phyloP scores from a whole-genome alignment of 2,329 filamentous ascomycete species.

The Sporothrix euskadiensis region DNA sequence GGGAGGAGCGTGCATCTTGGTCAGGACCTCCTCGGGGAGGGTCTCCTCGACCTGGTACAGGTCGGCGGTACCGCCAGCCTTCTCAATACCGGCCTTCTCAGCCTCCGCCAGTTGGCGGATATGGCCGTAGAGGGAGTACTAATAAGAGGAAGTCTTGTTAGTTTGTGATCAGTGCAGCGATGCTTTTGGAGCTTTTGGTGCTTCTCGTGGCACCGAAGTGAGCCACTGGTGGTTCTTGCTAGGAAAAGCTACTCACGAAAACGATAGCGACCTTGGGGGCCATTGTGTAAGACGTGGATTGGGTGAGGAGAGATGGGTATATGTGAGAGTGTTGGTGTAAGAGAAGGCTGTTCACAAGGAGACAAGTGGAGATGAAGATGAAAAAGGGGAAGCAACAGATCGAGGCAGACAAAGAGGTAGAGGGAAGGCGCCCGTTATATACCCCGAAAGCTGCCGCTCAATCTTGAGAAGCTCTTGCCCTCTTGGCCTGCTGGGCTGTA shows the following conservation, averaged over 20 bases:
- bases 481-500: neutral
- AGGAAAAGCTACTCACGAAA: constrained; percentile 60
- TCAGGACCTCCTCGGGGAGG: constrained; percentile 76
- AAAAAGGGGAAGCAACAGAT: neutral
- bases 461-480: neutral
- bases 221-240: neutral
- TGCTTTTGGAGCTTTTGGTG: neutral
- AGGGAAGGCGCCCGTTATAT: constrained; percentile 20
- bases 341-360: constrained; percentile 1
- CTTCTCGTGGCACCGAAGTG: neutral
- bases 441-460: constrained; percentile 8
- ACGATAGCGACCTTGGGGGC: constrained; percentile 90
- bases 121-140: constrained; percentile 97
- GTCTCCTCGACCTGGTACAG: constrained; percentile 90
- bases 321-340: constrained; percentile 6
- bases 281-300: constrained; percentile 56
- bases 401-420: neutral
- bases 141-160: constrained; percentile 17
- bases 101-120: constrained; percentile 80
- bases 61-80: constrained; percentile 78
- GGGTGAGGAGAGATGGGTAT: constrained; percentile 14
- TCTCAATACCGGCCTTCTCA: constrained; percentile 86
- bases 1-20: constrained; percentile 85
- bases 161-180: neutral
- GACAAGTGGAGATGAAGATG: neutral